These are phyloP conservation scores for Phytophthora sansomeana DNA, from an alignment of 352 stramenopile species.

Conservation along the genomic window DNA sequence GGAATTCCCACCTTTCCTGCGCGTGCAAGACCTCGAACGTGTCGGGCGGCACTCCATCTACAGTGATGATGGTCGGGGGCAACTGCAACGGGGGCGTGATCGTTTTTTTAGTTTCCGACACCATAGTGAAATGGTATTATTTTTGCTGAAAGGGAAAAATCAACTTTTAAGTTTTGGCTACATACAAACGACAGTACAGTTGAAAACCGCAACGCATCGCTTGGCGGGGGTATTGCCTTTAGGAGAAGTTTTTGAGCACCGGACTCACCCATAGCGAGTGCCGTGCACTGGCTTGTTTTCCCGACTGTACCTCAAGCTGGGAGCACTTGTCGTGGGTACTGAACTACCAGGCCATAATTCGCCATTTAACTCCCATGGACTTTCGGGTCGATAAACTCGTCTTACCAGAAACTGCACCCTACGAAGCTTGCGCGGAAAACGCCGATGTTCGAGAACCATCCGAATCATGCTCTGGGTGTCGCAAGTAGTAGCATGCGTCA, in stretches of 20 bases:
- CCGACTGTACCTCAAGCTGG: constrained; percentile 12
- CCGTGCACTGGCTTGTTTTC: constrained; percentile 29
- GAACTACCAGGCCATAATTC: too few species aligned
- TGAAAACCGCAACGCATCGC: background rate
- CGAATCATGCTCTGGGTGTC: background rate
- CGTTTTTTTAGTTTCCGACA: background rate
- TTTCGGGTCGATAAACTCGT: background rate
- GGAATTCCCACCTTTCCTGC: too few species aligned
- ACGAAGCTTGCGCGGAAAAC: constrained; percentile 5
- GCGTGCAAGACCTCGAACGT: too few species aligned
- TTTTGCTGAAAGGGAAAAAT: background rate
- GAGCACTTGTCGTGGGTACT: background rate
- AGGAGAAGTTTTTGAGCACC: background rate
- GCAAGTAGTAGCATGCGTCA: constrained; percentile 14
- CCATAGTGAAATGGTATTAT: constrained; percentile 4
- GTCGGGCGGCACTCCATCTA: too few species aligned
- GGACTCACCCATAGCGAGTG: background rate
- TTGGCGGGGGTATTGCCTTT: constrained; percentile 20
- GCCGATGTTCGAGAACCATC: background rate
- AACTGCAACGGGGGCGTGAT: too few species aligned
- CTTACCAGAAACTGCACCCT: background rate
- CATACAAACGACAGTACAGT: constrained; percentile 9
- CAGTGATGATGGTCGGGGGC: too few species aligned
- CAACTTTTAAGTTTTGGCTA: constrained; percentile 12
- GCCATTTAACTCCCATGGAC: too few species aligned